Base-by-base conservation (phyloP, 2,329 filamentous ascomycete genomes). In the Aspergillus puulaauensis region DNA sequence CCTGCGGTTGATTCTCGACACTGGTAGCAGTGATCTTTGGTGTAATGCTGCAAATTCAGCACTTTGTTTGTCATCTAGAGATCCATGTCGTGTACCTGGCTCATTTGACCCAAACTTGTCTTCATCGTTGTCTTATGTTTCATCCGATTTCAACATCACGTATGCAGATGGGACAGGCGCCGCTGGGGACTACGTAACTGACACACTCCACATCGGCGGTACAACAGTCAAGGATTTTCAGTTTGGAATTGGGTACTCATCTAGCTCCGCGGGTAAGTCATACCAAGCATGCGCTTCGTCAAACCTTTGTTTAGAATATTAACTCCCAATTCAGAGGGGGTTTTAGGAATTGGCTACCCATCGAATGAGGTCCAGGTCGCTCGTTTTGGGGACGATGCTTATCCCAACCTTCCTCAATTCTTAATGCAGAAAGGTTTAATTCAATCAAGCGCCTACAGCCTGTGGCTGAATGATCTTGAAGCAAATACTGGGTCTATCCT, bases 141-240 rank as follows among this genome's bases (percentile, higher is more conserved):
- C 86, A 61, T 86, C 84, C 68, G 81, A 86, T 59, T 96, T 97
- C 79, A 93, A 93, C 76, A 96, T 96, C 62, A 86, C 87, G 1
- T 96, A 96, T 64, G 88, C 90, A 41, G 92, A 96, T 74, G 90
- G 90, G 46, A 90, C 90, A 0, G 86, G 86, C 5, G 90, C 91
- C 0, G 72, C 77, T 1, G 92, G 93, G 35, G 90, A 95, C 73
- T 96, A 96, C 71, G 90, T 86, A 2, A 86, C 83, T 4, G 93
- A 97, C 69, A 88, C 82, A 0, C 76, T 96, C 57, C 77, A 59
- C 3, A 68, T 88, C 46, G 83, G 82, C 23, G 80, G 77, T 23
- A 69, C 77, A 11, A 77, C 70, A 0, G 62, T 88, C 33, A 66
- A 77, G 2, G 70, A 77, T 45, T 78, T 87, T 62, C 82, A 86